These are phyloP conservation scores for Ustulina deusta DNA, from an alignment of 2,329 filamentous ascomycete genomes.

Conservation along the genomic window DNA sequence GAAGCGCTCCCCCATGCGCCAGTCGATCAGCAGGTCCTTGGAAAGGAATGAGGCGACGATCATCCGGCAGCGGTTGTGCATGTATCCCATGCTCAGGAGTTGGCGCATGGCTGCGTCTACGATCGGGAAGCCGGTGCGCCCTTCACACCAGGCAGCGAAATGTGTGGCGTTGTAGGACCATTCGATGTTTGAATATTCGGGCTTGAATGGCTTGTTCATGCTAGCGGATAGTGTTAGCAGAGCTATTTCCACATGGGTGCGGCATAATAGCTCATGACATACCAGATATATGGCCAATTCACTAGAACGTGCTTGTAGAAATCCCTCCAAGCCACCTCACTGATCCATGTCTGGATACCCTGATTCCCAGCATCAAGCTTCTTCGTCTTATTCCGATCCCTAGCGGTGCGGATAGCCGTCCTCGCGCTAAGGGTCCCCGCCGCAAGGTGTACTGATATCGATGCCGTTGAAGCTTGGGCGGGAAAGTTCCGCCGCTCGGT, in stretches of 20 bases:
- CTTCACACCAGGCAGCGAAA: slow-evolving; percentile 80
- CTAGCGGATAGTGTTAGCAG: slow-evolving; percentile 45
- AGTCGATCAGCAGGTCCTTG: slow-evolving; percentile 85
- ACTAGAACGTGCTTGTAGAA: slow-evolving; percentile 90
- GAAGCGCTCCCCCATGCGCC: slow-evolving; percentile 82
- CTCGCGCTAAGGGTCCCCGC: slow-evolving; percentile 74
- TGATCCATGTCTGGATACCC: slow-evolving; percentile 80
- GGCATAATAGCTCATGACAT: slow-evolving; percentile 23
- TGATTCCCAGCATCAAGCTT: slow-evolving; percentile 74
- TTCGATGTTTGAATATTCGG: slow-evolving; percentile 82
- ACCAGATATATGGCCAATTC: slow-evolving; percentile 86
- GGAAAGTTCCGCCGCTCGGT: slow-evolving; percentile 75
- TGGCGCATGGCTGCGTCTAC: slow-evolving; percentile 91
- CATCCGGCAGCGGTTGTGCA: slow-evolving; percentile 91
- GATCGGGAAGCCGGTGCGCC: slow-evolving; percentile 82
- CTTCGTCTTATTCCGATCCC: slow-evolving; percentile 58
- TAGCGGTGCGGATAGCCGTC: slow-evolving; percentile 76
- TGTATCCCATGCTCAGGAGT: slow-evolving; percentile 74
- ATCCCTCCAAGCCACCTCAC: slow-evolving; percentile 86
- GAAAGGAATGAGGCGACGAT: slow-evolving; percentile 82
- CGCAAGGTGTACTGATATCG: slow-evolving; percentile 77
- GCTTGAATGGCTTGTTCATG: slow-evolving; percentile 77
- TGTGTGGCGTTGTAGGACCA: slow-evolving; percentile 81
- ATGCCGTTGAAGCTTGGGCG: slow-evolving; percentile 71
- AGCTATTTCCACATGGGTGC: too few species aligned